Base-by-base conservation (phyloP, 352 stramenopile genomes). In the Discostella stelligera region DNA sequence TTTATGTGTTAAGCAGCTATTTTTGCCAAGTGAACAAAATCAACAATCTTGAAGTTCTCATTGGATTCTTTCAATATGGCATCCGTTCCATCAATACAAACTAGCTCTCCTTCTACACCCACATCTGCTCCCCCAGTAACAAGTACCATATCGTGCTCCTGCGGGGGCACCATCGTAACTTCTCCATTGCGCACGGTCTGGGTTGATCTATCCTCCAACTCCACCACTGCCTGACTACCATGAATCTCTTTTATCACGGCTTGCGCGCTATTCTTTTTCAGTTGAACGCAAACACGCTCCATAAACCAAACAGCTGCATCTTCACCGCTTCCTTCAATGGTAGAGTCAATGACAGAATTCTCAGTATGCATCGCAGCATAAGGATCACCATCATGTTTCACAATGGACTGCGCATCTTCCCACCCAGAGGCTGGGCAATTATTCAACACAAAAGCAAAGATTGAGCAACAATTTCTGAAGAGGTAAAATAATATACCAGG, bases 1-100 rank as follows among this genome's bases (percentile, higher is more conserved):
- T 14, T 41, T 9, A 41, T 9, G 32, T 9, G 3, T 41, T 41
- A 41, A 41, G 32, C 3, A 32, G 37, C 59, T 59, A 94, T 92
- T 68, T 92, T 94, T 9, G 86, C 89, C 54, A 94, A 67, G 53
- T 90, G 85, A 10, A 87, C 77, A 74, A 93, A 91, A 67, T 94
- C 89, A 50, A 94, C 87, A 83, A 94, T 94, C 68, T 93, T 93
- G 75, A 93, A 94, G 52, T 91, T 89, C 67, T 93, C 88, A 66
- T 92, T 92, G 0, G 86, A 80, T 72, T 93, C 86, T 63, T 91
- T 92, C 61, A 94, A 67, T 85, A 94, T 94, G 20, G 88, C 89
- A 88, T 94, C 89, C 16, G 80, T 86, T 52, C 88, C 89, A 73
- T 94, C 89, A 74, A 94, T 91, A 79, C 87, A 93, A 27, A 94